Conservation (phyloP, 2,329 filamentous ascomycete species). For the Phialophora expanda region DNA sequence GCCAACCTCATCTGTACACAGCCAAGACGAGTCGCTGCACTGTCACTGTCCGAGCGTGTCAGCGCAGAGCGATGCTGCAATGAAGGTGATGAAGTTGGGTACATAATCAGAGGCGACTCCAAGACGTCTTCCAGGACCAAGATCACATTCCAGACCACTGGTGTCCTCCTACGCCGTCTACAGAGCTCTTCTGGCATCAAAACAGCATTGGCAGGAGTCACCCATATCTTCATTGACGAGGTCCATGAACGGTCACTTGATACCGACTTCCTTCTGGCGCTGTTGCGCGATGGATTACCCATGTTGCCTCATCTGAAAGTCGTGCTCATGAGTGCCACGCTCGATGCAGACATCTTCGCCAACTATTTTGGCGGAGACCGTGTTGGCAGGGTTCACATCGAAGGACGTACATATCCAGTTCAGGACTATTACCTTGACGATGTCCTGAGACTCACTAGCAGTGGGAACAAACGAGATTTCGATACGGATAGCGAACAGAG, state of each 20-base stretch:
- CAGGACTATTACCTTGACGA: conserved; percentile 90
- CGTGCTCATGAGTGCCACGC: conserved; percentile 93
- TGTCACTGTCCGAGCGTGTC: conserved; percentile 92
- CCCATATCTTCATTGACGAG: conserved; percentile 93
- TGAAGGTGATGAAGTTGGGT: conserved; percentile 88
- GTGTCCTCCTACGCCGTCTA: conserved; percentile 86
- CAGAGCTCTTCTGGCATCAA: conserved; percentile 62
- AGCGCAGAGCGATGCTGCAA: conserved; percentile 83
- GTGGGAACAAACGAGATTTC: conserved; percentile 35
- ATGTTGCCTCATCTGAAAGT: conserved; percentile 80
- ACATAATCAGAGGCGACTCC: conserved; percentile 88
- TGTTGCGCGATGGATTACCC: conserved; percentile 80
- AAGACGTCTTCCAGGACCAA: conserved; percentile 76
- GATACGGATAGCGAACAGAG: conserved; percentile 46
- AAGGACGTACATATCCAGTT: conserved; percentile 87
- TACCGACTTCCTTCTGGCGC: conserved; percentile 88
- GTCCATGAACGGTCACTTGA: conserved; percentile 95
- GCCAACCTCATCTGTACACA: conserved; percentile 96
- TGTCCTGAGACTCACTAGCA: conserved; percentile 73
- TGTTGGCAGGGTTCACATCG: conserved; percentile 84
- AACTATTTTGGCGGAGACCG: conserved; percentile 77
- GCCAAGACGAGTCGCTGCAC: conserved; percentile 88
- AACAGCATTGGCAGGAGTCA: conserved; percentile 83
- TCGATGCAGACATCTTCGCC: conserved; percentile 85
- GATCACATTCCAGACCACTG: conserved; percentile 95